phyloP scores from a whole-genome alignment of 768 basidiomycete species.

The Lyophyllum atratum region DNA sequence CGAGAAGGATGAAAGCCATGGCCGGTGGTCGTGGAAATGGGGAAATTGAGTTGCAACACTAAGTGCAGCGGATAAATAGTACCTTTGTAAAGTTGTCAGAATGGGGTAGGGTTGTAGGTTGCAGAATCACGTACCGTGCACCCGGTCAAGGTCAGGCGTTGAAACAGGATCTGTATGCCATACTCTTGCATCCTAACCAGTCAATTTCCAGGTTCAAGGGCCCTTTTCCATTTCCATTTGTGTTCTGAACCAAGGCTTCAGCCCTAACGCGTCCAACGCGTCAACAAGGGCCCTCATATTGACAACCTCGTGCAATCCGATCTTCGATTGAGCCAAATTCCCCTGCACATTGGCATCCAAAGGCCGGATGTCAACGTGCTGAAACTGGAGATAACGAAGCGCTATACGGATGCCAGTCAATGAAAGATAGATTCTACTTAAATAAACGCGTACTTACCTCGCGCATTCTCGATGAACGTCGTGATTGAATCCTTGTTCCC shows the following conservation, averaged over 20 bases:
- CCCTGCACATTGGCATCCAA: slow-evolving; percentile 13
- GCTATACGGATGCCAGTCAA: slow-evolving; percentile 20
- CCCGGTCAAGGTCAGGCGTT: background rate
- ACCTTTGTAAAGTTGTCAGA: too few species aligned
- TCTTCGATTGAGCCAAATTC: slow-evolving; percentile 25
- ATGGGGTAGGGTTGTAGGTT: too few species aligned
- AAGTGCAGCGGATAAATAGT: background rate
- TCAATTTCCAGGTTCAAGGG: background rate
- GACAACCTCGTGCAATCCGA: slow-evolving; percentile 37
- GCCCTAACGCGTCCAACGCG: slow-evolving; percentile 29
- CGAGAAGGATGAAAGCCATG: slow-evolving; percentile 1
- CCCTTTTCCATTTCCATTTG: slow-evolving; percentile 38
- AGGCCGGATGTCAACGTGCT: slow-evolving; percentile 38
- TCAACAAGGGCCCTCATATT: slow-evolving; percentile 35
- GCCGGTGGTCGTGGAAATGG: background rate
- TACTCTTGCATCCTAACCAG: background rate
- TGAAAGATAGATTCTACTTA: background rate
- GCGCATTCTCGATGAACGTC: slow-evolving; percentile 36
- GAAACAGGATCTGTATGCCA: too few species aligned
- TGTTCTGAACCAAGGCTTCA: slow-evolving; percentile 40
- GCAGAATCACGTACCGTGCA: background rate
- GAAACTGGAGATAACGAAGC: slow-evolving; percentile 45
- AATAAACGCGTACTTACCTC: slow-evolving; percentile 27
- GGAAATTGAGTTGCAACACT: background rate
- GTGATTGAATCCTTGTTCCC: slow-evolving; percentile 35